These are phyloP conservation scores for Dactylellina drechsleri DNA, from an alignment of 2,329 filamentous ascomycete genomes.

Conservation along the genomic window DNA sequence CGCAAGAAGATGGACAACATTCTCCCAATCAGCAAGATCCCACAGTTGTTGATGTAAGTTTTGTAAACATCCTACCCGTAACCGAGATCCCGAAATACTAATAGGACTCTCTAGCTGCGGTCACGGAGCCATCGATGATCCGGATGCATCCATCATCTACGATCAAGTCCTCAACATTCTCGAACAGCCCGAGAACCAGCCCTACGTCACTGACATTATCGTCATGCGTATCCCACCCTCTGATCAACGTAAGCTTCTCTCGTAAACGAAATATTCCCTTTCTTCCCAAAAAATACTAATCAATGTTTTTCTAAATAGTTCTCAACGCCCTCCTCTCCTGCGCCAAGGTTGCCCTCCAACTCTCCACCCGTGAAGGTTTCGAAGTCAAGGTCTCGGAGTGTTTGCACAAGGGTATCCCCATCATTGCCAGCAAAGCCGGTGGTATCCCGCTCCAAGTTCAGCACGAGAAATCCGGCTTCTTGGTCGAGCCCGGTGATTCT, in stretches of 20 bases:
- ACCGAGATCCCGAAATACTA: no score
- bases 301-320: conserved; percentile 60
- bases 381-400: conserved; percentile 89
- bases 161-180: conserved; percentile 76
- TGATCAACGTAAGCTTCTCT: conserved; percentile 69
- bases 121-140: conserved; percentile 83
- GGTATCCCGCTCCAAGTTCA: conserved; percentile 83
- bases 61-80: background rate
- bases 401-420: conserved; percentile 79
- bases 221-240: conserved; percentile 80
- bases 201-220: conserved; percentile 74
- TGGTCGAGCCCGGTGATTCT: conserved; percentile 77
- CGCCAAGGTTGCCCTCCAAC: conserved; percentile 77
- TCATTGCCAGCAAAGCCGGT: conserved; percentile 79
- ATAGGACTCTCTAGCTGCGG: conserved; percentile 66
- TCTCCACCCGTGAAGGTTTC: conserved; percentile 83
- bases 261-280: background rate
- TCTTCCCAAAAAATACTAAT: background rate
- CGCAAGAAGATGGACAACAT: conserved; percentile 70
- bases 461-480: conserved; percentile 75
- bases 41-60: conserved; percentile 76
- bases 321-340: conserved; percentile 80
- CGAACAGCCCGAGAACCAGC: conserved; percentile 69
- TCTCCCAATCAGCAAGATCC: conserved; percentile 66
- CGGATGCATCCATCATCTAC: conserved; percentile 77